Evolutionary conservation across 805 yeast species (phyloP), one percentile per base, ranked within the genome.

Genomic region (Yarrowia keelungensis): DNA sequence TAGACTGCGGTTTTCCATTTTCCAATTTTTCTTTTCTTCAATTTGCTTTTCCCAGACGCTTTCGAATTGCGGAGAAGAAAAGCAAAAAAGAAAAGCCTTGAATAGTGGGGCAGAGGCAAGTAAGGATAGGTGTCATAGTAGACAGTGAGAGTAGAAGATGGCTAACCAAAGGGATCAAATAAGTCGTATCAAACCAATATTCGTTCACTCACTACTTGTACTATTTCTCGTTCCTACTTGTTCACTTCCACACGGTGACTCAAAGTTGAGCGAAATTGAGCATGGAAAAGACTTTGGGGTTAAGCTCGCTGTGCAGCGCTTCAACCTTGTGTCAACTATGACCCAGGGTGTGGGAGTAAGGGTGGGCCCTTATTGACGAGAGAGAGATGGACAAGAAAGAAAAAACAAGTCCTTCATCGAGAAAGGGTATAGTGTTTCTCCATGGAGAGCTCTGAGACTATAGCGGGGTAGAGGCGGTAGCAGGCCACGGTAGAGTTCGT

Each of bases 251-350:
- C 39, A 38, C 8, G 39, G 39, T 38, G 12, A 11, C 39, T 38
- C 56, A 19, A 54, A 22, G 46, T 56, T 56, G 62, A 56, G 62
- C 62, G 39, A 56, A 56, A 56, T 15, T 54, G 46, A 19, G 3
- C 41, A 39, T n/a, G 35, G 5, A n/a, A 42, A 26, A 39, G 14
- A 38, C 10, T 38, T 38, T 38, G 39, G 39, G 12, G 12, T 10
- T 38, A 54, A 39, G 36, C 61, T 54, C 61, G 12, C 14, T 1
- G 32, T 36, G 42, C 43, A 51, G 56, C 41, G 32, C 9, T 16
- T 3, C 36, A 54, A 54, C 61, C 47, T 41, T 54, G 61, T 14
- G 32, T n/a, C 35, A 26, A 26, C 32, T 26, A 26, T 26, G 32
- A 26, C 32, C 32, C 32, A 26, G 32, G 32, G 32, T 26, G 32